Evolutionary conservation across 768 basidiomycete species (phyloP).

Genomic region (Cantharellus anzutake): DNA sequence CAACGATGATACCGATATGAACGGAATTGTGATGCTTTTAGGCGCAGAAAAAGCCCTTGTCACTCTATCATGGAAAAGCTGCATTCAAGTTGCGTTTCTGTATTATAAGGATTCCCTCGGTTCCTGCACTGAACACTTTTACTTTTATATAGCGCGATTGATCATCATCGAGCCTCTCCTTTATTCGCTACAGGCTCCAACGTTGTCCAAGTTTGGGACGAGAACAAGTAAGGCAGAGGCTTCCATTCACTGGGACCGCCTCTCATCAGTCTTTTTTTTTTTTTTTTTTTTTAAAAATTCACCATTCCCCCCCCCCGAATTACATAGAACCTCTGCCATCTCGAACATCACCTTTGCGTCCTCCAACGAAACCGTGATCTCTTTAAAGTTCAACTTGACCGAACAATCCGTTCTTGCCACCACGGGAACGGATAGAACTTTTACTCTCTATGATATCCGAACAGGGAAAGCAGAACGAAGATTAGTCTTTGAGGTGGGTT

Average conservation of each 20-base stretch:
- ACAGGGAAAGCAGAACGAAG: conserved; percentile 91
- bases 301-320: not conserved
- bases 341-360: conserved; percentile 77
- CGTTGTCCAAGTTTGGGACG: conserved; percentile 93
- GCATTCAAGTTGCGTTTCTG: conserved; percentile 61
- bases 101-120: not conserved
- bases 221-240: conserved; percentile 82
- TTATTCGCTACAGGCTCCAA: conserved; percentile 89
- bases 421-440: conserved; percentile 86
- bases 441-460: conserved; percentile 89
- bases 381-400: conserved; percentile 81
- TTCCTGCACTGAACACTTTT: not conserved
- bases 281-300: not conserved
- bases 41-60: conserved; percentile 36
- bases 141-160: conserved; percentile 63
- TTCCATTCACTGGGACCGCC: too few relatives aligned
- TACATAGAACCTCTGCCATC: conserved; percentile 53
- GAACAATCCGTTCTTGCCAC: conserved; percentile 91
- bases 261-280: too few relatives aligned
- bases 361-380: conserved; percentile 73
- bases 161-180: conserved; percentile 79
- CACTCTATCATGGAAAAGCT: conserved; percentile 65
- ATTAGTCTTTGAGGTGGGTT: conserved; percentile 66
- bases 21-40: conserved; percentile 7
- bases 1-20: not conserved